Evolutionary conservation across 345 rosid genomes (phyloP), one percentile per base, ranked within the genome.

Genomic region (Eucalyptus coolabah): DNA sequence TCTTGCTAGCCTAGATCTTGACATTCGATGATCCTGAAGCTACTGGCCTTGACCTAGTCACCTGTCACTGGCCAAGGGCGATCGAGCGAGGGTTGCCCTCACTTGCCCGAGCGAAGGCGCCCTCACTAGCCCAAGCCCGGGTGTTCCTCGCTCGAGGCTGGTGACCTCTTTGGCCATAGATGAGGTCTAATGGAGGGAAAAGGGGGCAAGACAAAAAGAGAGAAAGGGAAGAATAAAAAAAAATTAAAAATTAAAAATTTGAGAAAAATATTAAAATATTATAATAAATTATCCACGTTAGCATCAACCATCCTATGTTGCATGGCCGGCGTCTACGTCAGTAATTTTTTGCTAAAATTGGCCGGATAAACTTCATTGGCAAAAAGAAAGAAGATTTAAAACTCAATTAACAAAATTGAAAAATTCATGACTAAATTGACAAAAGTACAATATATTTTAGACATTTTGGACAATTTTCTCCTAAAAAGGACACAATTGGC

Each of bases 261-360:
- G 9, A 44, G 9, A 44, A 44, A 44, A 8, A 12, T 4, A 49
- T 49, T 49, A 12, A 0, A 49, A 49, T 12, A 49, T 49, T 13
- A 49, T 12, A 1, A 12, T 4, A 49, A 40, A 40, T 49, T 13
- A 0, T 49, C 50, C 6, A 49, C 1, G 0, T 49, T 0, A 13
- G 0, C 1, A 0, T 6, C 2, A 1, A 2, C 0, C 50, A 1
- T 49, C 2, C 15, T 49, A 49, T 16, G 4, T 49, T 0, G 16
- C 50, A 49, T 1, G 0, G 6, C 0, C 15, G 5, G 1, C 1
- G 0, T 49, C 50, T 0, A 13, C 1, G 14, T 45, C 0, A 45
- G 14, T 49, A 0, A 49, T 49, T 49, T 49, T 0, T 13, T 0
- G 2, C 50, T 0, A 49, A 49, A 49, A 49, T 49, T 49, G 0